Conservation (phyloP, 163 green algal species). For the Coccomyxa subellipsoidea region DNA sequence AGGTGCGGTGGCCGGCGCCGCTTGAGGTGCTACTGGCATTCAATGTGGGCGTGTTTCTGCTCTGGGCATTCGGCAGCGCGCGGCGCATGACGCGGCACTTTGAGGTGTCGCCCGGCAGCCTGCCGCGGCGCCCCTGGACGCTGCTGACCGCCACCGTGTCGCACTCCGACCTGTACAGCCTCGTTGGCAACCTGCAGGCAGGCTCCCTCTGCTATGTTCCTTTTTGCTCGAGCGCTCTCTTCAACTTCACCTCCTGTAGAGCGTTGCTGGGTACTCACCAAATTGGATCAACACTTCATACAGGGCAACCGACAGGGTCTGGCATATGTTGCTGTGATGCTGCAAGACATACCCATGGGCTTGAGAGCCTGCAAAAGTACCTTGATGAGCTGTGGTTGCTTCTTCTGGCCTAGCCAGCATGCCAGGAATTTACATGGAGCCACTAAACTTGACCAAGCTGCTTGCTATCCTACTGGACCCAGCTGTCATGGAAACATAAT, state of each 20-base stretch:
- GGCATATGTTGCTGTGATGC: no score
- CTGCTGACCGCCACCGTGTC: not conserved
- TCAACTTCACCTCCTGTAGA: not conserved
- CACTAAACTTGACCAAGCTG: no score
- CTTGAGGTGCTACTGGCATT: conserved; percentile 7
- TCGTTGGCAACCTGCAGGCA: conserved; percentile 6
- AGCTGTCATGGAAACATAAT: no score
- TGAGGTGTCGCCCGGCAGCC: not conserved
- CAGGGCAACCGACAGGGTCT: no score
- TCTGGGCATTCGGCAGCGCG: not conserved
- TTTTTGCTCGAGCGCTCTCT: not conserved
- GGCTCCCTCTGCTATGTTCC: not conserved
- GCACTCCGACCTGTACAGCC: not conserved
- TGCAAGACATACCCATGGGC: no score
- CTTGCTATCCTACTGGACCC: no score
- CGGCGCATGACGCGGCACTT: not conserved
- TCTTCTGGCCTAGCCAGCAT: no score
- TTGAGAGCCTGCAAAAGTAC: no score
- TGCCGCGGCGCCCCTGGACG: not conserved
- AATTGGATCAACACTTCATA: no score
- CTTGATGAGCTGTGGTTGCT: no score
- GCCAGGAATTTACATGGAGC: no score
- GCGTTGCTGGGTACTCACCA: no score
- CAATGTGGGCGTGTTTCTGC: not conserved
- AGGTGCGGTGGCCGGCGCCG: not conserved